Evolutionary conservation across 768 basidiomycete genomes (phyloP).

Genomic region (Russula sp.): DNA sequence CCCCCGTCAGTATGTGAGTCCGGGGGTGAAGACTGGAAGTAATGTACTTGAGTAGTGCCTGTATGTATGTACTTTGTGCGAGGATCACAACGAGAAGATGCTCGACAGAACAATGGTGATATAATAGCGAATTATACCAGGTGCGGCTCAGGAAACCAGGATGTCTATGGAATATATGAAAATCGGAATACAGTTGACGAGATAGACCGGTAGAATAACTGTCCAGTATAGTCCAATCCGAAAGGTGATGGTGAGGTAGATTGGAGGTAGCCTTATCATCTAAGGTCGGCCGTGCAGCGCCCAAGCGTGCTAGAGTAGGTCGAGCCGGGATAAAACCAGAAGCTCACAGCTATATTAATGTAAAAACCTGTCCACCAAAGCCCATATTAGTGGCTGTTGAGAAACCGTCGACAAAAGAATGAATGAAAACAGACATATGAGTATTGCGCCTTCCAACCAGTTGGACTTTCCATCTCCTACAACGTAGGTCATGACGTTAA

Average conservation of each 20-base stretch:
- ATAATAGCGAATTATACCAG: no score
- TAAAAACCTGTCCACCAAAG: constrained; percentile 43
- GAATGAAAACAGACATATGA: constrained; percentile 51
- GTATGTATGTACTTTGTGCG: no score
- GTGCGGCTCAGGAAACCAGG: neutral
- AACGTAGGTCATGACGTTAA: constrained; percentile 73
- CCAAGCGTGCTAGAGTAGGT: constrained; percentile 37
- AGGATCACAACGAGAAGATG: no score
- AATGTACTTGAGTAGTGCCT: no score
- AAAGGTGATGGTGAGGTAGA: neutral
- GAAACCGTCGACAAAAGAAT: neutral
- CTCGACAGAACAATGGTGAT: no score
- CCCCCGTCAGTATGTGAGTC: no score
- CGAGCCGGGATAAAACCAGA: constrained; percentile 52
- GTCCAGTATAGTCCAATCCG: constrained; percentile 4
- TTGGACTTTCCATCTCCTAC: constrained; percentile 86
- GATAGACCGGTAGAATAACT: neutral
- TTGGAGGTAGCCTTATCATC: constrained; percentile 1
- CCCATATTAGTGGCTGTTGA: constrained; percentile 11
- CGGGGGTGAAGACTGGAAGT: no score
- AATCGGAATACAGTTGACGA: neutral
- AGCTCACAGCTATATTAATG: constrained; percentile 52
- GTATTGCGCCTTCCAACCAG: constrained; percentile 85
- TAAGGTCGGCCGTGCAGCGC: constrained; percentile 30
- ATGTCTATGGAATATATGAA: neutral